Evolutionary conservation across 768 basidiomycete species (phyloP), one percentile per base, ranked within the genome.

Genomic region (Strobilomyces dryophilus): DNA sequence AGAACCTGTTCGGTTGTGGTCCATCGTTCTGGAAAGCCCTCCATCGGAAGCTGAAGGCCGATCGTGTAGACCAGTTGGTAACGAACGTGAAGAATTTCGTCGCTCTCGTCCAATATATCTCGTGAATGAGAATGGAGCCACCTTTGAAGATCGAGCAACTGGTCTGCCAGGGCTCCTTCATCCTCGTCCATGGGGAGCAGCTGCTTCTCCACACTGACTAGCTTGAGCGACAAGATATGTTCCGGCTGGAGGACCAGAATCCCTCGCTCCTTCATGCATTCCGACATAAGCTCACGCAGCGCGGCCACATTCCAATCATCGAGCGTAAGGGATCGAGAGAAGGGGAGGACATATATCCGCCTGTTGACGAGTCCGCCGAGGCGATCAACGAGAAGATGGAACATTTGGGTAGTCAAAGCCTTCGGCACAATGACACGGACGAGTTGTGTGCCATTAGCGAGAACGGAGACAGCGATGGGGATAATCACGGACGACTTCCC

Each of bases 171-270:
- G 6, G 47, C 10, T 3, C 4, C 4, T 10, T 44, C 27, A 4
- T n/a, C n/a, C n/a, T n/a, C n/a, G n/a, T 29, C 6, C 4, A 8
- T n/a, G 9, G 20, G 37, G 9, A 32, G 27, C 10, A 71, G 49
- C 27, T 66, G 62, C 32, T 58, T 65, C 50, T 82, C 74, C 24
- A 80, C 63, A 3, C 68, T 71, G 71, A 77, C 73, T 17, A 82
- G 67, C 55, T 73, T 71, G 53, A 78, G 76, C 0, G 81, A 82
- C 4, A 82, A 68, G 14, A 80, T 65, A 27, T 83, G 78, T 43
- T 82, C 80, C 0, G 81, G 82, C 44, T 82, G 50, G 11, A 68
- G 53, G 0, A 83, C 66, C 12, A 81, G 60, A n/a, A 83, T 58
- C 0, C 81, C 81, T 8, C 69, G 61, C 21, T 61, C 60, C 1